phyloP scores from a whole-genome alignment of 805 yeast genomes.

The Barnettozyma populi region DNA sequence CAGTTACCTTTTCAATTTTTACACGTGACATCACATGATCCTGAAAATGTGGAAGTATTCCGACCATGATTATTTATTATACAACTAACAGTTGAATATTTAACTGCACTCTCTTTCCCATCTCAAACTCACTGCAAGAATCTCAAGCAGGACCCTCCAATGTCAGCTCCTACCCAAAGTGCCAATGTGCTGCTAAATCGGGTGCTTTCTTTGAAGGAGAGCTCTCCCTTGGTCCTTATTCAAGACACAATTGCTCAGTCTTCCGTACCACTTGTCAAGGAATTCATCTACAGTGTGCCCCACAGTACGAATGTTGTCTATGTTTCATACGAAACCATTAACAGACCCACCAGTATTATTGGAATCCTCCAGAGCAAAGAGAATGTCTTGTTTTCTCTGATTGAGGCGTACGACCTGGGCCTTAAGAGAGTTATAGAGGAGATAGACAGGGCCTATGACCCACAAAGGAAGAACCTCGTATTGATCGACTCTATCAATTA shows the following conservation, averaged over 20 bases:
- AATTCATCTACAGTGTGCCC: slow-evolving; percentile 42
- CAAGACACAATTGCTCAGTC: slow-evolving; percentile 71
- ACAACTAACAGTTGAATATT: too few species aligned
- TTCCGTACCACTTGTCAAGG: slow-evolving; percentile 48
- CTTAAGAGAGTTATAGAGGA: slow-evolving; percentile 25
- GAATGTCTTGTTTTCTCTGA: slow-evolving; percentile 26
- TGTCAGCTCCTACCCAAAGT: slow-evolving; percentile 30
- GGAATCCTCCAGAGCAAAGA: slow-evolving; percentile 25
- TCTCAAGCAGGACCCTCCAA: background rate
- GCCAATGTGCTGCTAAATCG: slow-evolving; percentile 60
- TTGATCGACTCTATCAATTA: slow-evolving; percentile 68
- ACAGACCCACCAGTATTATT: slow-evolving; percentile 38
- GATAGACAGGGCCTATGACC: slow-evolving; percentile 11
- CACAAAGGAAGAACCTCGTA: slow-evolving; percentile 35
- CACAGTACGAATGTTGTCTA: slow-evolving; percentile 38
- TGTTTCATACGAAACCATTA: slow-evolving; percentile 64
- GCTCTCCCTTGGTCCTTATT: slow-evolving; percentile 65
- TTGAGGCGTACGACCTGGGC: slow-evolving; percentile 36
- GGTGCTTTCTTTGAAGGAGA: slow-evolving; percentile 63
- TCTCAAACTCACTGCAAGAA: too few species aligned
- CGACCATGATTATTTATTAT: too few species aligned
- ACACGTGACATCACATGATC: too few species aligned
- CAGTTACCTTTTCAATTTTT: too few species aligned
- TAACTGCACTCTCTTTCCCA: too few species aligned
- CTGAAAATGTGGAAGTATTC: too few species aligned